Conservation (phyloP, 164 flowering plant genomes). For the Amborella trichopoda region DNA sequence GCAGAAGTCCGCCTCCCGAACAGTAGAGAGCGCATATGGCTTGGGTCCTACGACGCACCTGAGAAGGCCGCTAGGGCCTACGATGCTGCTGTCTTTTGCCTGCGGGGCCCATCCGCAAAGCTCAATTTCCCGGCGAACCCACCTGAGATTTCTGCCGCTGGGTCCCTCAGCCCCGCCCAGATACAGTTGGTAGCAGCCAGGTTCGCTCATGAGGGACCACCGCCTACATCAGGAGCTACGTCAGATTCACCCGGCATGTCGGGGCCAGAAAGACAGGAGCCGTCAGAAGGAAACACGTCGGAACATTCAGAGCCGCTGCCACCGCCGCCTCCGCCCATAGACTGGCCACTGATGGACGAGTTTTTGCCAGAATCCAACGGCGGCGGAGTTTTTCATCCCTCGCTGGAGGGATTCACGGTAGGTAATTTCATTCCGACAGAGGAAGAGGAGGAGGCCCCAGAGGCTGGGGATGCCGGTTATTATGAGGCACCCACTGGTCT, state of each 20-base stretch:
- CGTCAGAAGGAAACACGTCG: no score
- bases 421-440: no score
- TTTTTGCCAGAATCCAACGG: no score
- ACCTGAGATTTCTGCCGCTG: slow-evolving; percentile 14
- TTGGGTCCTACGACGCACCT: slow-evolving; percentile 31
- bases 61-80: slow-evolving; percentile 39
- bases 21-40: slow-evolving; percentile 30
- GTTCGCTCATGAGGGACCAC: slow-evolving; percentile 16
- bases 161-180: slow-evolving; percentile 16
- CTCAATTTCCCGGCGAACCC: slow-evolving; percentile 28
- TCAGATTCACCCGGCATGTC: background rate
- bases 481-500: no score
- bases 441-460: no score
- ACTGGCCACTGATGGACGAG: no score
- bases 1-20: slow-evolving; percentile 34
- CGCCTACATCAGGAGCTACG: background rate
- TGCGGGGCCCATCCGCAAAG: slow-evolving; percentile 23
- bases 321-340: no score
- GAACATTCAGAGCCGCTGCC: no score
- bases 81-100: slow-evolving; percentile 29
- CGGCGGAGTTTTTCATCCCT: no score
- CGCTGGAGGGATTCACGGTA: no score
- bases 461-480: no score
- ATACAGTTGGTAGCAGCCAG: slow-evolving; percentile 23
- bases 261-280: no score